These are phyloP conservation scores for Nakazawaea wickerhamii DNA, from an alignment of 805 yeast species.

Conservation along the genomic window DNA sequence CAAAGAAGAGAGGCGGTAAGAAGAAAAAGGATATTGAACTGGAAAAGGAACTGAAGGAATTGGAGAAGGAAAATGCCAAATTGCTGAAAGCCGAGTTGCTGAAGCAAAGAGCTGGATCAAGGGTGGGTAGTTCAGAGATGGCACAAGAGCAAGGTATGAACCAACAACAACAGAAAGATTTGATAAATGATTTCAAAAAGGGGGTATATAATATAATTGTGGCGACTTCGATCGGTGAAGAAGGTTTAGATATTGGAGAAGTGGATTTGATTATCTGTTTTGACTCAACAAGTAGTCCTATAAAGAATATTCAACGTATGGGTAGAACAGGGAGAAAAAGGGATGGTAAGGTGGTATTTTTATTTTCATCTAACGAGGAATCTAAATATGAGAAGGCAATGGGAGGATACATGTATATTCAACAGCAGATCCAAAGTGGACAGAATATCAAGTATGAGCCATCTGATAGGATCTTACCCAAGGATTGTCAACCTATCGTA, in stretches of 20 bases:
- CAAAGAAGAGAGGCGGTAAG: slow-evolving; percentile 38
- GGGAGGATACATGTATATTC: slow-evolving; percentile 77
- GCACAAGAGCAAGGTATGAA: slow-evolving; percentile 85
- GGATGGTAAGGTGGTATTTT: slow-evolving; percentile 73
- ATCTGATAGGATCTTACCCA: slow-evolving; percentile 69
- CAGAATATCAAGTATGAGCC: slow-evolving; percentile 36
- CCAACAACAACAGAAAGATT: slow-evolving; percentile 79
- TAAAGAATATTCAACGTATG: slow-evolving; percentile 90
- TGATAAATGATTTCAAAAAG: slow-evolving; percentile 64
- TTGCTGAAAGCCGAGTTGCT: slow-evolving; percentile 17
- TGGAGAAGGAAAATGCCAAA: slow-evolving; percentile 21
- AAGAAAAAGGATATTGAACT: slow-evolving; percentile 27
- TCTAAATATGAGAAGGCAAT: slow-evolving; percentile 77
- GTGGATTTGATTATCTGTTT: slow-evolving; percentile 91
- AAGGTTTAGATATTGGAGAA: slow-evolving; percentile 97
- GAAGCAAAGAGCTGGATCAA: slow-evolving; percentile 8
- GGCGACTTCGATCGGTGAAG: slow-evolving; percentile 97
- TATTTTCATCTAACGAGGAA: slow-evolving; percentile 75
- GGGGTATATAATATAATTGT: slow-evolving; percentile 79
- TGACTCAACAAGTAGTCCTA: slow-evolving; percentile 91
- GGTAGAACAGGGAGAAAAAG: slow-evolving; percentile 97
- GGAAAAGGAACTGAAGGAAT: slow-evolving; percentile 25
- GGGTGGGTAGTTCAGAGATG: slow-evolving; percentile 62
- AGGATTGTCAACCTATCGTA: slow-evolving; percentile 46
- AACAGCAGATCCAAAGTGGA: slow-evolving; percentile 54